Base-by-base conservation (phyloP, 129 eudicot genomes). In the Solidago caesia region DNA sequence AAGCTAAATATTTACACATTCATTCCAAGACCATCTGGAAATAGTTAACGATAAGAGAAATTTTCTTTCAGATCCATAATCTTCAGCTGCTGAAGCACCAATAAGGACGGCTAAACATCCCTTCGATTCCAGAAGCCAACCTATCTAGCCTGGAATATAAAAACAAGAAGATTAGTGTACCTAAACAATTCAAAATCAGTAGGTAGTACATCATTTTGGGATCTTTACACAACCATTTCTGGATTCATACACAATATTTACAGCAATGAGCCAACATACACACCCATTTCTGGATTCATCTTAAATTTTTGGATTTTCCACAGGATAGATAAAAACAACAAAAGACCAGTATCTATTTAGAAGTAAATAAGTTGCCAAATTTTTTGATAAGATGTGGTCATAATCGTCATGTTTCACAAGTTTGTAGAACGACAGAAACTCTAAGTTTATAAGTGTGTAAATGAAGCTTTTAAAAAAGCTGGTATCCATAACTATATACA, bases 1-100 rank as follows among this genome's bases (percentile, higher is more conserved):
- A 65, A 55, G 71, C 78, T 72, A 72, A 58, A 77, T 68, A 77
- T 72, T 47, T 72, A 72, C 77, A 79, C 10, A 72, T 72, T 64
- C 49, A 27, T 78, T 51, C 15, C 41, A 77, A 56, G 60, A 16
- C 61, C 70, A 16, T 71, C 5, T 26, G 55, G 45, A 45, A 71
- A 64, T 53, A 64, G 73, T 33, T 15, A 67, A 79, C 55, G 53
- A 78, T 13, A 72, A 64, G 77, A 64, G 42, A 67, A 29, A 67
- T 57, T 56, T 44, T 27, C 27, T 43, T 62, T 25, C 57, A 78
- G 39, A 72, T 52, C 47, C 67, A 64, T 48, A 66, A 25, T 64
- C 82, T 71, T 63, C 29, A 33, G 75, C 58, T 51, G 80, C 68
- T 44, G 61, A 56, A 44, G 60, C n/a, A 57, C 60, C 44, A 66